Evolutionary conservation across 1,284 basidiomycete species (phyloP), one percentile per base, ranked within the genome.

Genomic region (Filobasidium uniguttulatum): DNA sequence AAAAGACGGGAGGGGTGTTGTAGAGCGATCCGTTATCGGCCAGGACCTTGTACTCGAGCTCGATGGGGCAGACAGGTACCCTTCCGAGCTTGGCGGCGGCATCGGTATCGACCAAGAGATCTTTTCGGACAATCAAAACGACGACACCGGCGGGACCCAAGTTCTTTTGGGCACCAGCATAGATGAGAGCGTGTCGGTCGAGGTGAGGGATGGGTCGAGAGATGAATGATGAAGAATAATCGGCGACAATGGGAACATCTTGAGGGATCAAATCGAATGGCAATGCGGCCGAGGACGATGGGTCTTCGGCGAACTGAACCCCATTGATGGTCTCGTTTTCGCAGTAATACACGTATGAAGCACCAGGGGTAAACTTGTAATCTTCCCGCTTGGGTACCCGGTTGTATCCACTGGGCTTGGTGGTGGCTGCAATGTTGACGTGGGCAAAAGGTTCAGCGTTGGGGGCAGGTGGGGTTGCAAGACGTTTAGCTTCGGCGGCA

Each of bases 241-340:
- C 94, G 44, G 80, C 91, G 4, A 98, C 88, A 56, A 99, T 77
- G 6, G 90, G 89, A 10, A 85, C 75, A 54, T 77, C 72, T 2
- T 65, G 63, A 5, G 81, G 79, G 34, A 97, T 73, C 34, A 54
- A 72, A 56, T 85, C 75, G 72, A 85, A 87, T 2, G 93, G 91
- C 75, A 97, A 96, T n/a, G 82, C 76, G 71, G 82, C 84, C 1
- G 90, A 87, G 72, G 93, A 91, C 15, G 79, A 74, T 4, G 78
- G 66, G 53, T 79, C 75, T 37, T 73, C 65, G 3, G 84, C 74
- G 72, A 88, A 97, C 72, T 98, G 85, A 49, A 93, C 83, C 29
- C 94, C 94, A 62, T 96, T 84, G 53, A 98, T 87, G 3, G 94
- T 99, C 73, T 99, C 94, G 73, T 99, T 99, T 67, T 97, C 93